Evolutionary conservation across 768 basidiomycete species (phyloP).

Genomic region (Sarcodon sp.): DNA sequence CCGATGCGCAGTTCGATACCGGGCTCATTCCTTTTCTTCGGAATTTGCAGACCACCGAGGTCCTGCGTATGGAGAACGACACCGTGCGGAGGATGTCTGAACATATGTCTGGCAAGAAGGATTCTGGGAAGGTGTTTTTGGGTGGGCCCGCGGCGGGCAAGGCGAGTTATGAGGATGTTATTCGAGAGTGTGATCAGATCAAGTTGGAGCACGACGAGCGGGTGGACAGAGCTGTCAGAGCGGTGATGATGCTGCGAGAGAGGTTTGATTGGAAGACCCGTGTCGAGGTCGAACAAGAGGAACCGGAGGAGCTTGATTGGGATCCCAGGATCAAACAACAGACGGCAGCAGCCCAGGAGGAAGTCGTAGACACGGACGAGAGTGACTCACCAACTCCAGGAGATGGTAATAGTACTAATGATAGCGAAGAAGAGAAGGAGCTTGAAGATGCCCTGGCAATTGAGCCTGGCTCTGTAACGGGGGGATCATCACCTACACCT

Average conservation of each 20-base stretch:
- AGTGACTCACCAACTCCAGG: conserved; percentile 7
- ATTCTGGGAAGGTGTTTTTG: conserved; percentile 20
- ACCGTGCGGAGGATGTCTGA: conserved; percentile 59
- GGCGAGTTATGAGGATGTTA: conserved; percentile 40
- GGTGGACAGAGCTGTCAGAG: conserved; percentile 67
- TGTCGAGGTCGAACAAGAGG: conserved; percentile 69
- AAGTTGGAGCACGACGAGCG: conserved; percentile 60
- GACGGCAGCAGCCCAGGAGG: conserved; percentile 5
- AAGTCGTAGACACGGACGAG: conserved; percentile 9
- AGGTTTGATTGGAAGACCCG: conserved; percentile 76
- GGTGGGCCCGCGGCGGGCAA: conserved; percentile 15
- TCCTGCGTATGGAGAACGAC: conserved; percentile 57
- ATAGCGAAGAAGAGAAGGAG: conserved; percentile 19
- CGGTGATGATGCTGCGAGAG: conserved; percentile 66
- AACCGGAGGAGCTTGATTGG: conserved; percentile 69
- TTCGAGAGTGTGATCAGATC: conserved; percentile 55
- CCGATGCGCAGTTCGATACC: conserved; percentile 59
- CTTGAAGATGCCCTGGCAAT: conserved; percentile 15
- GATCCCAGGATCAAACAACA: conserved; percentile 32
- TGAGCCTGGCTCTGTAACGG: background rate
- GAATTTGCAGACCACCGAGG: conserved; percentile 71
- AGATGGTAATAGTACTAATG: conserved; percentile 12
- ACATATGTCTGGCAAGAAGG: conserved; percentile 31
- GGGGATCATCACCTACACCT: background rate
- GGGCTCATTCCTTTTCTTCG: conserved; percentile 64